Base-by-base conservation (phyloP, 306 rosid genomes). In the Rosa persica region DNA sequence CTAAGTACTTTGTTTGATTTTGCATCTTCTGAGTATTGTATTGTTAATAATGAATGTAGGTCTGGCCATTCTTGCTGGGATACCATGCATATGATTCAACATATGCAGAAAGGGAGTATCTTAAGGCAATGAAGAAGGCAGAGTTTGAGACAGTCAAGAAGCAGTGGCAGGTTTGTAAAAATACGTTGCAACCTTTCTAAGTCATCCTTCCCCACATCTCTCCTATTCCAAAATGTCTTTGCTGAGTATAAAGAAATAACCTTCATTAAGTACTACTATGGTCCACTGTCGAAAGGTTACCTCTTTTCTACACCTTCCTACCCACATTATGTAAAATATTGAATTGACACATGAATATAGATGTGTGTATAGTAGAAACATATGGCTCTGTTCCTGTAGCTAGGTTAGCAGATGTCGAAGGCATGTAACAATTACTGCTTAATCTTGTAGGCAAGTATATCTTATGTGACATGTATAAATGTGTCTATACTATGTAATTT, bases 11-110 rank as follows among this genome's bases (percentile, higher is more conserved):
- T 72, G 70, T 70, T 77, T 68, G 76, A 78, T 74, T 81, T 80
- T 72, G 83, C 67, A 69, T 72, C 13, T 39, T 85, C 77, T 86
- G 49, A 77, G 74, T 66, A 20, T 70, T 76, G 74, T 82, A 38
- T 64, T 36, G 75, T 22, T 42, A 79, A 69, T 78, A 49, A 42
- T 25, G 76, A 83, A 58, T 47, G 65, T 82, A 96, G 99, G 92
- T 90, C 46, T 96, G 99, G 99, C 87, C 96, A 49, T 83, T 93
- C 74, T 86, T 96, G 89, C 83, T 96, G 97, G 99, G 92, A 83
- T 90, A 90, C 83, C 82, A 91, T 77, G 78, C 90, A 1, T 93
- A 82, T 86, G 89, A 91, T 83, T 96, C 99, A 76, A 96, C 98
- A 49, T 91, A 91, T 83, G 99, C 98, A 23, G 99, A 93, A 89